Base-by-base conservation (phyloP, 1,284 basidiomycete genomes). In the Termitomyces sp. region DNA sequence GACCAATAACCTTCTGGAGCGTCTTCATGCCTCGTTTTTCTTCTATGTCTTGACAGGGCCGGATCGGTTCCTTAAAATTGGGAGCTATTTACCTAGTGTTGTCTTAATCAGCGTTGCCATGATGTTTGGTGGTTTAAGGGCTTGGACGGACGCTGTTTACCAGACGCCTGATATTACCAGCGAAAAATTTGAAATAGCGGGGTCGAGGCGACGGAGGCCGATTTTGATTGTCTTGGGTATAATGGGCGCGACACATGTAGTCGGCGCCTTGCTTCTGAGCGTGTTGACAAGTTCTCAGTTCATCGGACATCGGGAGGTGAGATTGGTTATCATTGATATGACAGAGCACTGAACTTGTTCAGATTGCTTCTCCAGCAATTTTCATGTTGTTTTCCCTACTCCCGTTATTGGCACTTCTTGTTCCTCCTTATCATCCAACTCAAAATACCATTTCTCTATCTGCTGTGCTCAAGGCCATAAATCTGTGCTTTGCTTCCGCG, bases 21-120 rank as follows among this genome's bases (percentile, higher is more conserved):
- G 94, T 12, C 82, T 98, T 21, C 94, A 98, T 68, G 94, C 94
- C 4, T 95, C 92, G 1, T 94, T 95, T 72, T 96, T 97, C 75
- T 94, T 98, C 73, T 98, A 94, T 72, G 78, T 98, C 56, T 74
- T 95, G 56, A 83, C 89, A 3, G 79, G 78, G 26, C 83, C 89
- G 0, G 80, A 81, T n/a, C 78, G 77, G 1, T 96, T 96, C 72
- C 78, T 94, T 64, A 92, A 94, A 64, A 92, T 97, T 15, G 94
- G 92, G 0, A 84, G 79, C 65, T 98, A 92, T 69, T 79, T 98
- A 3, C 93, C 94, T 0, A 90, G 90, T 52, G 90, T 83, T 0
- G 79, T 97, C 28, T 66, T 96, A 5, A 78, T 96, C 49, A 89
- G 90, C 42, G 80, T 90, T 12, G 86, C 85, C 0, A 80, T 95